Evolutionary conservation across 2,329 filamentous ascomycete genomes (phyloP).

Genomic region (Magnaporthiopsis poae): DNA sequence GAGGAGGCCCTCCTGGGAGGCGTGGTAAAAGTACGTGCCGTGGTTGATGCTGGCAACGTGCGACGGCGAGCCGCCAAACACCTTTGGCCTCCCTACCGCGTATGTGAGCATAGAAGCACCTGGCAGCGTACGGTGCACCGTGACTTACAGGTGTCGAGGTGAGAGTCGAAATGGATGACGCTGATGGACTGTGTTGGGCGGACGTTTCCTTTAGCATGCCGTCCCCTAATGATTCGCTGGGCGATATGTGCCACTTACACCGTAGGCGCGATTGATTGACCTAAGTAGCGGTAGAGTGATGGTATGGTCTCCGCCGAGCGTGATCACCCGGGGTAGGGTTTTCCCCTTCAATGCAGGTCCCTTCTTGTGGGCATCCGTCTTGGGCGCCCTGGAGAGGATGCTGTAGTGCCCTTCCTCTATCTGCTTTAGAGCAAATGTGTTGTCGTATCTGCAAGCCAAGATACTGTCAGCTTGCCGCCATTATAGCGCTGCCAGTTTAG

Average conservation of each 20-base stretch:
- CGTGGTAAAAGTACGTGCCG: conserved; percentile 83
- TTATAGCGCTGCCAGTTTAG: no score
- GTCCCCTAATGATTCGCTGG: not conserved
- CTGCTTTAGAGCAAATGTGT: conserved; percentile 69
- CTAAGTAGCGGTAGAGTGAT: conserved; percentile 51
- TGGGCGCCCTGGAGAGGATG: conserved; percentile 60
- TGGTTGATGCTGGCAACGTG: conserved; percentile 72
- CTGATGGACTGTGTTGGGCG: conserved; percentile 32
- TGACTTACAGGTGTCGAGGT: conserved; percentile 55
- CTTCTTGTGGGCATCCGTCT: conserved; percentile 54
- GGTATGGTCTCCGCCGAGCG: conserved; percentile 57
- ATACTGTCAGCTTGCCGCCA: conserved; percentile 3
- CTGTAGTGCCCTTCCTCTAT: conserved; percentile 77
- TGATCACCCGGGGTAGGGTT: conserved; percentile 73
- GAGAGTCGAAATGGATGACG: conserved; percentile 54
- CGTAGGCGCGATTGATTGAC: conserved; percentile 51
- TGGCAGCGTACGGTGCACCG: conserved; percentile 19
- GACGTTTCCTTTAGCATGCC: not conserved
- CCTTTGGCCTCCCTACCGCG: conserved; percentile 64
- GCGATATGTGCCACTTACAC: conserved; percentile 15
- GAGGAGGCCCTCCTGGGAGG: conserved; percentile 65
- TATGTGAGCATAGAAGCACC: not conserved
- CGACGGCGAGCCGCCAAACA: conserved; percentile 72
- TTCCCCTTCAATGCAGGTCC: conserved; percentile 64
- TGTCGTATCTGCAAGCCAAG: conserved; percentile 57